Base-by-base conservation (phyloP, 352 stramenopile genomes). In the Phytophthora hybrid region DNA sequence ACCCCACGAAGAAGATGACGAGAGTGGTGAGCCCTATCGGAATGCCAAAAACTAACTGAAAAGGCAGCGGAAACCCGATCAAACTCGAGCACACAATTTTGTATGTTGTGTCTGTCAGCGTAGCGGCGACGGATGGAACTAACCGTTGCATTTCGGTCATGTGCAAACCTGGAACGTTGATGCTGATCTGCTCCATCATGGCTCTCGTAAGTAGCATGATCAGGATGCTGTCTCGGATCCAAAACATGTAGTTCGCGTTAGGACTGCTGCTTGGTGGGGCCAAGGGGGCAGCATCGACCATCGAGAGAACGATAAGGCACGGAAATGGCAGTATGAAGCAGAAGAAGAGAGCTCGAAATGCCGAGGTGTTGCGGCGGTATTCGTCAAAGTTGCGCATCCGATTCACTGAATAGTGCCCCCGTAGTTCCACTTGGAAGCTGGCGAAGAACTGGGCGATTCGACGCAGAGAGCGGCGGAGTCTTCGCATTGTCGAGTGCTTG, bases 21-120 rank as follows among this genome's bases (percentile, higher is more conserved):
- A 44, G 10, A n/a, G 52, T 41, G 23, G 23, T 37, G 23, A 58
- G 21, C 26, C 52, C 19, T n/a, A 58, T 23, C 13, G 52, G 26
- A 39, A 37, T 41, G 11, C 52, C 52, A 39, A 58, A 58, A 19
- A 58, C 52, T 37, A 58, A 19, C 52, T 58, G 52, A 23, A 58
- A 37, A 21, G 52, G 52, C 52, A 58, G 37, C 11, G 37, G 37
- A 14, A 44, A 44, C 11, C 11, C 11, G 37, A 44, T 44, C 37
- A 44, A 14, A 23, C 52, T 39, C 13, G 52, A 58, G 18, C n/a
- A 31, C 6, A 58, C 5, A 7, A 58, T 23, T 37, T 23, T 32
- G 26, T 58, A 58, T 5, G 52, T 6, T 5, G 52, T 58, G 21
- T 23, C n/a, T 41, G 11, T 19, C 29, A 58, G 52, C 16, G n/a